Evolutionary conservation across 1,139 yeast species (phyloP).

Genomic region (Groenewaldozyma sp.): DNA sequence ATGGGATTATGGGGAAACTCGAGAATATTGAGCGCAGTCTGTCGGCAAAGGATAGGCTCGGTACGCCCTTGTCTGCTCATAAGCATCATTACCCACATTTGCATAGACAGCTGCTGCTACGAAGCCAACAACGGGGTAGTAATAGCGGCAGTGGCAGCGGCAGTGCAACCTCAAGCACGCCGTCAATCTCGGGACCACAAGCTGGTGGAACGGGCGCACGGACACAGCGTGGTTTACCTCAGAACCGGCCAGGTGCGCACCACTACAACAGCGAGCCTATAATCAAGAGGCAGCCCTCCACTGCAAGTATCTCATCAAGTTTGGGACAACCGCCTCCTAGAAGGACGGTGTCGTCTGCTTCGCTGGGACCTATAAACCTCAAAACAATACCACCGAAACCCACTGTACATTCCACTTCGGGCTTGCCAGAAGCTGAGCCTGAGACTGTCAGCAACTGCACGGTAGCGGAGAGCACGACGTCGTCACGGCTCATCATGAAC

Average conservation of each 20-base stretch:
- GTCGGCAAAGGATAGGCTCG: constrained; percentile 21
- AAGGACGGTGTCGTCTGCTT: neutral
- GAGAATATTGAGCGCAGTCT: constrained; percentile 16
- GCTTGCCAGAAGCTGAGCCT: constrained; percentile 5
- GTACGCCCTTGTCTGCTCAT: constrained; percentile 18
- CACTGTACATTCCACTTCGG: neutral
- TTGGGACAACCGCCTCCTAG: neutral
- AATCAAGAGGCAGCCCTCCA: neutral
- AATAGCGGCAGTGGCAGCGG: constrained; percentile 2
- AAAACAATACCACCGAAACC: constrained; percentile 4
- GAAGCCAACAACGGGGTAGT: constrained; percentile 2
- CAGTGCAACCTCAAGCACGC: neutral
- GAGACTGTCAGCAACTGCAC: constrained; percentile 9
- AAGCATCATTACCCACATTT: constrained; percentile 25
- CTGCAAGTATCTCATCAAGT: neutral
- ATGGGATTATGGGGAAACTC: constrained; percentile 11
- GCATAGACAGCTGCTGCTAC: constrained; percentile 16
- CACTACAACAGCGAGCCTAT: neutral
- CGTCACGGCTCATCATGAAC: no score
- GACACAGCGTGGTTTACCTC: no score
- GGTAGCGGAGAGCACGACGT: no score
- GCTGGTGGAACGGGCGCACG: neutral
- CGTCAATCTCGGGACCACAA: neutral
- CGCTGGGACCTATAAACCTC: neutral
- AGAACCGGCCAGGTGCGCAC: no score